Evolutionary conservation across 2,329 filamentous ascomycete species (phyloP), one percentile per base, ranked within the genome.

Genomic region (Pyricularia sp.): DNA sequence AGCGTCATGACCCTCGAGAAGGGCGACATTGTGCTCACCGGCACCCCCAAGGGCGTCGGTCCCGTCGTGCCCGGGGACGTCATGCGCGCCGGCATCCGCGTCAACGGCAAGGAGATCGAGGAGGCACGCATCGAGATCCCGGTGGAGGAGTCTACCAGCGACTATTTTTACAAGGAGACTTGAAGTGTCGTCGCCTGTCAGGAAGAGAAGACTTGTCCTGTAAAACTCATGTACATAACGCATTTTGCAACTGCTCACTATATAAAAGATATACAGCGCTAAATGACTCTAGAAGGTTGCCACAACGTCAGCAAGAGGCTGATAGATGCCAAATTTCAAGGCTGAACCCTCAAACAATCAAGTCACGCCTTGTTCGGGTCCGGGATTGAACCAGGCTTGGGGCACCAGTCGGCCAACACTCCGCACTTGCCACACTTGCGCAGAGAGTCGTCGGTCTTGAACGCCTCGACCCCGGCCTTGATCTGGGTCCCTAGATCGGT

Each of bases 11-110:
- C 93, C 10, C 84, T 99, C 70, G 90, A 97, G 79, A 88, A 91
- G 75, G 95, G 94, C 66, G 95, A 99, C 79, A 89, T 99, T 75
- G 88, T 99, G 66, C 82, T 99, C 74, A 99, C 95, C n/a, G 95
- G 95, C 23, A 99, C 95, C 67, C 95, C 95, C 66, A 97, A 97
- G 81, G 95, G 95, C 14, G 95, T 99, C 1, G 95, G 95, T 1
- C 85, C 89, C 25, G 93, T 97, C 1, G 87, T 89, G 70, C 88
- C 92, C 0, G 95, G 95, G 2, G 94, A 99, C 80, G 84, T 94
- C 36, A 92, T 99, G 86, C 90, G 85, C 72, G 94, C 92, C 30
- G 93, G 93, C 4, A 84, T 98, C 73, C 89, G 87, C 77, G 88
- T 97, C 33, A 84, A 85, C 69, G 94, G 94, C 55, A 89, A 90